A percentile compares a stretch with the other conserved stretches of the same genome.
These are phyloP conservation scores for Lentinula guzmanii DNA, from an alignment of 768 basidiomycete species.

Conservation along the genomic window DNA sequence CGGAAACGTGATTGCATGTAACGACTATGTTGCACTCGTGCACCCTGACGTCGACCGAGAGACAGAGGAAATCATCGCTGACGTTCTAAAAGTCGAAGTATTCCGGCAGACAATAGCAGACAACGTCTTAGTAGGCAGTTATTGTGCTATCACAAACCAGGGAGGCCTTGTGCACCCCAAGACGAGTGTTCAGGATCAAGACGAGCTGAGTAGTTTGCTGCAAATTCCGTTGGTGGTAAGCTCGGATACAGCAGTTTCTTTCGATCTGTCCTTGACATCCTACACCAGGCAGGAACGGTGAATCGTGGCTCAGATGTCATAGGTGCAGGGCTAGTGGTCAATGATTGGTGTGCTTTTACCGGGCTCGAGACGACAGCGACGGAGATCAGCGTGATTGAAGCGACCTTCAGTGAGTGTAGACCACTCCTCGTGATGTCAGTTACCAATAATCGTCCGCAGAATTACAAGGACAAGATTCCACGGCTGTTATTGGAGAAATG, in stretches of 20 bases:
- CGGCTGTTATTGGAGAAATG: conserved; percentile 88
- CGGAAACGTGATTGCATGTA: conserved; percentile 97
- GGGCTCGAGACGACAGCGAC: conserved; percentile 99
- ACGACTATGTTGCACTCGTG: conserved; percentile 97
- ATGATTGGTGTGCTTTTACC: conserved; percentile 99
- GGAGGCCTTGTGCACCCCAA: conserved; percentile 98
- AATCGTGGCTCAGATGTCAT: conserved; percentile 98
- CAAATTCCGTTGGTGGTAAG: conserved; percentile 90
- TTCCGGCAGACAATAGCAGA: conserved; percentile 97
- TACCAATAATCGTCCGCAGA: conserved; percentile 39
- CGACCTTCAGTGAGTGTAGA: conserved; percentile 80
- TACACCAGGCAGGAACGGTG: conserved; percentile 84
- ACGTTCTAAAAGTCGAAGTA: conserved; percentile 97
- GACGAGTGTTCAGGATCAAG: conserved; percentile 95
- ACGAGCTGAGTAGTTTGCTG: conserved; percentile 89
- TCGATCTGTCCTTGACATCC: conserved; percentile 2
- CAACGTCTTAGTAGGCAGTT: conserved; percentile 95
- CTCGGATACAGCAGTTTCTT: conserved; percentile 24
- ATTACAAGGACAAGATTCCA: conserved; percentile 77
- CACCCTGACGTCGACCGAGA: conserved; percentile 98
- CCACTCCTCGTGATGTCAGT: background rate
- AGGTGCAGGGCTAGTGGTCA: conserved; percentile 95
- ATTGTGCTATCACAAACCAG: conserved; percentile 93
- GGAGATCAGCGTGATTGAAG: conserved; percentile 97
- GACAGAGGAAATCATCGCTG: conserved; percentile 99